These are phyloP conservation scores for Leishmania martiniquensis DNA, from an alignment of 208 protist species.

Conservation along the genomic window DNA sequence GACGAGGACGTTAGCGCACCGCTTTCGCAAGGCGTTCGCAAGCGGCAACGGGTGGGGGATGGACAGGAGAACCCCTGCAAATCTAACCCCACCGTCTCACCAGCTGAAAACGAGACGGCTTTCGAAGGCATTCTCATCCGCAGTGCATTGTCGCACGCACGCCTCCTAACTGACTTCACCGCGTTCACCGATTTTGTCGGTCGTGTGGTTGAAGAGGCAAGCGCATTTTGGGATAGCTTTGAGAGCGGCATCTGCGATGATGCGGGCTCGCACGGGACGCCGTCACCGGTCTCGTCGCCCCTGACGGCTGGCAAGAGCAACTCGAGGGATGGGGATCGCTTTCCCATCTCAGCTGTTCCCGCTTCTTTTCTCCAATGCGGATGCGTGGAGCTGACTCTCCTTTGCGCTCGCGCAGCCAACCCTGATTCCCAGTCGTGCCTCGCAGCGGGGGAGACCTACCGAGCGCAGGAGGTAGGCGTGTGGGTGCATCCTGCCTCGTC, in stretches of 20 bases:
- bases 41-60: constrained; percentile 10
- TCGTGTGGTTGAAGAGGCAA: constrained; percentile 36
- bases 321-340: neutral
- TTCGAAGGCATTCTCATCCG: constrained; percentile 48
- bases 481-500: constrained; percentile 18
- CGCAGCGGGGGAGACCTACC: constrained; percentile 5
- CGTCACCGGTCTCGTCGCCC: neutral
- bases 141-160: constrained; percentile 62
- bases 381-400: constrained; percentile 11
- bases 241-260: constrained; percentile 18
- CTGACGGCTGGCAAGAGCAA: neutral
- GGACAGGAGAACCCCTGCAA: neutral
- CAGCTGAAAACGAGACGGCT: neutral
- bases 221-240: constrained; percentile 44
- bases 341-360: neutral
- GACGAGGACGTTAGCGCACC: neutral
- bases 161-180: constrained; percentile 50
- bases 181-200: constrained; percentile 53
- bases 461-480: constrained; percentile 25
- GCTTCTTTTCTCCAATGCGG: constrained; percentile 10
- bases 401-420: constrained; percentile 6
- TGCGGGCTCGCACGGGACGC: neutral
- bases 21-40: neutral
- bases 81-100: neutral
- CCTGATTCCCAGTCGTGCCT: neutral